Percentiles rank a stretch among this genome's conserved stretches.
Conservation (phyloP, 2,329 filamentous ascomycete species). For the Pseudonectria buxi region DNA sequence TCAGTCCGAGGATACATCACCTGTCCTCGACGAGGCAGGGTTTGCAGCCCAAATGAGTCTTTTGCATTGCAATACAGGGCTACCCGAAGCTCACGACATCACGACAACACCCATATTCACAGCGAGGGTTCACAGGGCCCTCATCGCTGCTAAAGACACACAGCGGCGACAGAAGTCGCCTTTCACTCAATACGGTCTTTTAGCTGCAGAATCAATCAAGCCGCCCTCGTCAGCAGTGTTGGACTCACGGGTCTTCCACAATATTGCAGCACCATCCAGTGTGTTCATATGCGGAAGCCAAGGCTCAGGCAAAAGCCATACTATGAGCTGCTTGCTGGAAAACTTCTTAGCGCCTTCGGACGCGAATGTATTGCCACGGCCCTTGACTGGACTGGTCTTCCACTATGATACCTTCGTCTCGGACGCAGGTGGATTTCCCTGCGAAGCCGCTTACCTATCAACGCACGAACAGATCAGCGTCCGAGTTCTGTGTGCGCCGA, state of each 20-base stretch:
- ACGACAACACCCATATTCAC: no score
- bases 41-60: no score
- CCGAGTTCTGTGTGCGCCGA: conserved; percentile 47
- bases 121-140: no score
- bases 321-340: conserved; percentile 49
- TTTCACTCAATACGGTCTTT: conserved; percentile 7
- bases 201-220: conserved; percentile 2
- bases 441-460: conserved; percentile 53
- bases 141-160: no score
- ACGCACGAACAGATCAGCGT: conserved; percentile 38
- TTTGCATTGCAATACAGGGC: no score
- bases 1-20: no score
- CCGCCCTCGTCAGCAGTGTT: neutral
- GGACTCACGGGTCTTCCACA: conserved; percentile 35
- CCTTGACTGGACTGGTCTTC: conserved; percentile 56
- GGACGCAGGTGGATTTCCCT: conserved; percentile 41
- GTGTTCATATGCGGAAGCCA: conserved; percentile 59
- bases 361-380: conserved; percentile 40
- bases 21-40: no score
- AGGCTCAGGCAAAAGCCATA: conserved; percentile 59
- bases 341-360: conserved; percentile 45
- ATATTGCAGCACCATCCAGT: conserved; percentile 46
- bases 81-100: no score
- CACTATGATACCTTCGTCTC: conserved; percentile 55
- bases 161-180: no score